Evolutionary conservation across 768 basidiomycete species (phyloP).

Genomic region (Trametes gibbosa): DNA sequence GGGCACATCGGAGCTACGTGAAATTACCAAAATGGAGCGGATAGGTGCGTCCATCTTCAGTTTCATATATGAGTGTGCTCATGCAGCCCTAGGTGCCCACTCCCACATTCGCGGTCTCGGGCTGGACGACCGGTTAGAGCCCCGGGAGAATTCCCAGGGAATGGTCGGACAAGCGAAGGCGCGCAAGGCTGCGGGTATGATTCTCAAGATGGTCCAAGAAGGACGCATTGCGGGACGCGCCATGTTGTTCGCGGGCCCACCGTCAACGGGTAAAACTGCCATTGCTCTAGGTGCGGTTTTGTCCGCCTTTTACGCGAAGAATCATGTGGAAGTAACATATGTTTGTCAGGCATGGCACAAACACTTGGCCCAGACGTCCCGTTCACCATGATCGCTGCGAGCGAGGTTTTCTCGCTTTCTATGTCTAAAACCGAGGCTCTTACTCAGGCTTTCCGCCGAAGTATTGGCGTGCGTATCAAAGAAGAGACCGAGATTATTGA

Average conservation of each 20-base stretch:
- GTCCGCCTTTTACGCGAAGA: neutral
- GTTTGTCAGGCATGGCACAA: slow-evolving; percentile 83
- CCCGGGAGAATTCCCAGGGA: slow-evolving; percentile 84
- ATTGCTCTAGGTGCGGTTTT: slow-evolving; percentile 78
- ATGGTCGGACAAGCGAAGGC: slow-evolving; percentile 98
- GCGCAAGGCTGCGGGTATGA: slow-evolving; percentile 95
- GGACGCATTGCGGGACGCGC: slow-evolving; percentile 93
- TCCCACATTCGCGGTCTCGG: slow-evolving; percentile 96
- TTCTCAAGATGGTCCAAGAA: slow-evolving; percentile 97
- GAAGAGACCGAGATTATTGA: slow-evolving; percentile 98
- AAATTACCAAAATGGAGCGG: slow-evolving; percentile 91
- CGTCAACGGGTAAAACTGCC: slow-evolving; percentile 96
- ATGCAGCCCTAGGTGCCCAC: slow-evolving; percentile 60
- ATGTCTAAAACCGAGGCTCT: slow-evolving; percentile 99
- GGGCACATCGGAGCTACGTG: slow-evolving; percentile 75
- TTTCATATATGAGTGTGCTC: neutral
- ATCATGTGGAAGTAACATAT: neutral
- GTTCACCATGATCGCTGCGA: slow-evolving; percentile 96
- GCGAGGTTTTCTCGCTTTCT: slow-evolving; percentile 96
- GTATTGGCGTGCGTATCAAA: slow-evolving; percentile 96
- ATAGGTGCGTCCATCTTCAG: slow-evolving; percentile 51
- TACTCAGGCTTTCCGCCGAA: slow-evolving; percentile 92
- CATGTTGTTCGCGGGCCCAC: slow-evolving; percentile 96
- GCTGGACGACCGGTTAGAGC: slow-evolving; percentile 88
- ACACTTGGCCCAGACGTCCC: slow-evolving; percentile 92